These are phyloP conservation scores for Rosa lucieae DNA, from an alignment of 306 rosid species.

Conservation along the genomic window DNA sequence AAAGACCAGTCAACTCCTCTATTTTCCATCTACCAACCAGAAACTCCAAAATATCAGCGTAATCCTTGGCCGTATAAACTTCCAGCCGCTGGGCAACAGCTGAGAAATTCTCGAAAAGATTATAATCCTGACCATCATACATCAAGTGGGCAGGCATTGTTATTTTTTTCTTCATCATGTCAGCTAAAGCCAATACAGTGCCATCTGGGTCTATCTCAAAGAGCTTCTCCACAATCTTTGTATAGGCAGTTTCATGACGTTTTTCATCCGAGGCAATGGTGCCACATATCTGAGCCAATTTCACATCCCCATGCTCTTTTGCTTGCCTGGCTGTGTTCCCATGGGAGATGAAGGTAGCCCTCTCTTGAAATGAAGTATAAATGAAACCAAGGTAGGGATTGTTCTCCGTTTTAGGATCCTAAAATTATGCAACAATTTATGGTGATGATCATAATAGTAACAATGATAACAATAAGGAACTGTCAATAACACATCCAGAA, in stretches of 20 bases:
- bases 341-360: conserved; percentile 61
- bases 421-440: background rate
- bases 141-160: conserved; percentile 62
- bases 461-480: background rate
- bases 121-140: conserved; percentile 47
- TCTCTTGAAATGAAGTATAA: conserved; percentile 64
- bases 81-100: conserved; percentile 52
- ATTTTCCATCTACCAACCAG: conserved; percentile 55
- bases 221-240: conserved; percentile 61
- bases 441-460: background rate
- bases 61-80: conserved; percentile 54
- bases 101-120: conserved; percentile 47
- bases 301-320: conserved; percentile 51
- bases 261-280: conserved; percentile 58
- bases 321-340: conserved; percentile 63
- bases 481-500: background rate
- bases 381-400: conserved; percentile 57
- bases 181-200: conserved; percentile 53
- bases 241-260: conserved; percentile 56
- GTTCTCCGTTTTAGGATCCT: conserved; percentile 61
- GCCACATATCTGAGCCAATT: conserved; percentile 55
- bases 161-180: conserved; percentile 60
- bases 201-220: conserved; percentile 55
- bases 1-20: conserved; percentile 47
- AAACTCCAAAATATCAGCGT: conserved; percentile 59